A percentile compares a stretch with the other conserved stretches of the same genome.
These are phyloP conservation scores for Aspergillus ustus DNA, from an alignment of 2,329 filamentous ascomycete genomes.

Conservation along the genomic window DNA sequence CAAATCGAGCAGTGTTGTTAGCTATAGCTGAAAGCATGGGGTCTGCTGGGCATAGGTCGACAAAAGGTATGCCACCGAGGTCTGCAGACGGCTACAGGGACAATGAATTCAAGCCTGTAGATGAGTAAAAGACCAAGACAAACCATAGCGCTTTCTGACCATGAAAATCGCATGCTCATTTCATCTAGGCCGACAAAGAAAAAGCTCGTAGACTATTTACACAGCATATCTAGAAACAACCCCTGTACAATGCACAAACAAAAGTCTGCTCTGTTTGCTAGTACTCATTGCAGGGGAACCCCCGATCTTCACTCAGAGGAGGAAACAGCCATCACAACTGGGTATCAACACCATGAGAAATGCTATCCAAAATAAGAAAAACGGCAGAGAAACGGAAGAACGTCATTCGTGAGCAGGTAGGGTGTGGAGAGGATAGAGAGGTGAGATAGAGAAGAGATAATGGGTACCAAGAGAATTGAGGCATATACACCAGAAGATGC, in stretches of 20 bases:
- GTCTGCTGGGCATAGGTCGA: no score
- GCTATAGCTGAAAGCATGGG: no score
- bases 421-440: neutral
- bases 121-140: neutral
- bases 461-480: conserved; percentile 29
- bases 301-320: conserved; percentile 19
- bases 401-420: conserved; percentile 42
- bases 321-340: conserved; percentile 40
- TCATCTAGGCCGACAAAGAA: conserved; percentile 38
- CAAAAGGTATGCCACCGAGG: no score
- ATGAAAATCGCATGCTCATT: conserved; percentile 27
- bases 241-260: conserved; percentile 13
- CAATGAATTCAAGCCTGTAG: no score
- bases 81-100: no score
- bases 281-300: conserved; percentile 5
- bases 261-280: conserved; percentile 4
- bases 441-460: conserved; percentile 12
- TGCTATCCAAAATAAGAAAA: conserved; percentile 34
- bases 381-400: conserved; percentile 25
- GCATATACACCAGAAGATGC: conserved; percentile 30
- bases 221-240: conserved; percentile 20
- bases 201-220: conserved; percentile 25
- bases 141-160: conserved; percentile 7
- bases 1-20: no score
- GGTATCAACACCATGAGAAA: conserved; percentile 50